These are phyloP conservation scores for Wickerhamomyces strasburgensis DNA, from an alignment of 805 yeast genomes.

Conservation along the genomic window DNA sequence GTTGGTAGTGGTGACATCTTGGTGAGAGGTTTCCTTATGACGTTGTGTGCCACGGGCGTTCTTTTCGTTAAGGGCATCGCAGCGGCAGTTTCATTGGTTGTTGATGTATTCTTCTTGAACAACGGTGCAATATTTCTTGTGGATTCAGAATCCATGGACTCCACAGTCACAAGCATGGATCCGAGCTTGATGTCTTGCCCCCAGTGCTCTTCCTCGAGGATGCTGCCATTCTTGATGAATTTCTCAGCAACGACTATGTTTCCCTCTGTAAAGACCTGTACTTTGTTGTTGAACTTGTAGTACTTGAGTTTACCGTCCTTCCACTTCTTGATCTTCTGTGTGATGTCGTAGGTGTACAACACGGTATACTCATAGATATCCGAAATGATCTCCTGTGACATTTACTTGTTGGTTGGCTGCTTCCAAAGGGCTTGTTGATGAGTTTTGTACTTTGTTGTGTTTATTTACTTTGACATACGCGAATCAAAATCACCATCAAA, in stretches of 20 bases:
- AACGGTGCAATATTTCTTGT: constrained; percentile 17
- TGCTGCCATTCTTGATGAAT: constrained; percentile 13
- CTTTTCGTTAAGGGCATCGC: too few relatives aligned
- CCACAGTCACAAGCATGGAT: constrained; percentile 14
- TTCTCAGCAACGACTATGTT: constrained; percentile 13
- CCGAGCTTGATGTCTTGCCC: constrained; percentile 18
- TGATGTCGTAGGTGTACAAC: constrained; percentile 18
- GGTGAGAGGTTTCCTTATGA: too few relatives aligned
- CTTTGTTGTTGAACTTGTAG: constrained; percentile 21
- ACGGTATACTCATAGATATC: constrained; percentile 19
- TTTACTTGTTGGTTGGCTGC: constrained; percentile 1
- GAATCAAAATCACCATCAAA: too few relatives aligned
- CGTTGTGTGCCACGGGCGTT: too few relatives aligned
- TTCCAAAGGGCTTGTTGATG: too few relatives aligned
- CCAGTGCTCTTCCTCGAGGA: constrained; percentile 8
- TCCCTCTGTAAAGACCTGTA: constrained; percentile 15
- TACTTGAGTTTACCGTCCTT: constrained; percentile 20
- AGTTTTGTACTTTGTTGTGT: too few relatives aligned
- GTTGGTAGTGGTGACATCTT: constrained; percentile 1
- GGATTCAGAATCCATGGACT: constrained; percentile 7
- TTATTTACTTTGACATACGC: too few relatives aligned
- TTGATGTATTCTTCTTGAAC: constrained; percentile 12
- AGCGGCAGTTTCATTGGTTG: too few relatives aligned
- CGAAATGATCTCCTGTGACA: constrained; percentile 22
- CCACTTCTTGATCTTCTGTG: constrained; percentile 22